These are phyloP conservation scores for Hyphodiscus hymeniophilus DNA, from an alignment of 495 filamentous ascomycete species.

Conservation along the genomic window DNA sequence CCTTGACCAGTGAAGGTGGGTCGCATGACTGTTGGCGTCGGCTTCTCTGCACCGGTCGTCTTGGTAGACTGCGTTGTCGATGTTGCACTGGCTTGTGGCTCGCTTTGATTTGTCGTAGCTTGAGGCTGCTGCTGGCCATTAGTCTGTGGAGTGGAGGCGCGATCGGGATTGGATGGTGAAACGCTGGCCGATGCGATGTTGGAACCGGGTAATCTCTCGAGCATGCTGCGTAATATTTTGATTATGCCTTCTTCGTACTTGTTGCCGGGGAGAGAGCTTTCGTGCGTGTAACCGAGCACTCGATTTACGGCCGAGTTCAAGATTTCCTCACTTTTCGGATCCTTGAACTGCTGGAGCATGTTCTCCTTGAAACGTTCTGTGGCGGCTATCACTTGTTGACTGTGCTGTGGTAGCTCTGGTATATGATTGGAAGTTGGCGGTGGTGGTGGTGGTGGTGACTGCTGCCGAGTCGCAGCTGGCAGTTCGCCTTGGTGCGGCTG, in stretches of 20 bases:
- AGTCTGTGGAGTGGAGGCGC: background rate
- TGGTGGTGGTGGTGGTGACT: constrained; percentile 1
- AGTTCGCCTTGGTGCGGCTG: background rate
- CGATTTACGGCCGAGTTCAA: constrained; percentile 20
- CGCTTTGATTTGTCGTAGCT: constrained; percentile 11
- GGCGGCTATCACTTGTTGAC: constrained; percentile 1
- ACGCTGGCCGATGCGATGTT: constrained; percentile 4
- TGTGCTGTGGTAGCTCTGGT: background rate
- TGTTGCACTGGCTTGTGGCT: constrained; percentile 5
- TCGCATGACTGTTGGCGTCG: constrained; percentile 12
- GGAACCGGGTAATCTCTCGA: constrained; percentile 13
- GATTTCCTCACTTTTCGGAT: constrained; percentile 11
- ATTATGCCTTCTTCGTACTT: constrained; percentile 16
- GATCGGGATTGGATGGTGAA: background rate
- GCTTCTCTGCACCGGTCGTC: constrained; percentile 1
- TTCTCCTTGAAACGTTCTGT: constrained; percentile 15
- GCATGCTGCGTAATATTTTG: constrained; percentile 11
- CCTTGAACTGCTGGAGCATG: constrained; percentile 7
- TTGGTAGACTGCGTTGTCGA: background rate
- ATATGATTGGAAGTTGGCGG: background rate
- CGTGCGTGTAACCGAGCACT: constrained; percentile 10
- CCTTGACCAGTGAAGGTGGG: constrained; percentile 18
- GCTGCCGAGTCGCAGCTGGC: background rate
- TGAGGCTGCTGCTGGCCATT: constrained; percentile 5
- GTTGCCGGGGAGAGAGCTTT: constrained; percentile 11